These are phyloP conservation scores for Setaria italica DNA, from an alignment of 202 grass and related monocot genomes.

Conservation along the genomic window DNA sequence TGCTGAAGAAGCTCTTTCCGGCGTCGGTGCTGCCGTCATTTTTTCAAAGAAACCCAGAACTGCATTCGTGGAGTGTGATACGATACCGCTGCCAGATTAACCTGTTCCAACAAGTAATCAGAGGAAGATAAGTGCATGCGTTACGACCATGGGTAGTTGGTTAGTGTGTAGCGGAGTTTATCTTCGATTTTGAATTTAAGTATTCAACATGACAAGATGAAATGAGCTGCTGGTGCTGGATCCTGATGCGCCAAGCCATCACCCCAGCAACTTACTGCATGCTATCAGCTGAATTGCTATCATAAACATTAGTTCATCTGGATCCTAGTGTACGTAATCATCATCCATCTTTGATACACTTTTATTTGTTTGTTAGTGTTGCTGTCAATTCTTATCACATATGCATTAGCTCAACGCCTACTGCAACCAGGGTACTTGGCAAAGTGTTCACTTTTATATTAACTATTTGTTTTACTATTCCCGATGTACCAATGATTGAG, in stretches of 20 bases:
- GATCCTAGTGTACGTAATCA: neutral
- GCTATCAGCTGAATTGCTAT: slow-evolving; percentile 1
- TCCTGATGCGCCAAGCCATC: neutral
- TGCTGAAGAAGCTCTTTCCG: neutral
- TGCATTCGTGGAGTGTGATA: slow-evolving; percentile 26
- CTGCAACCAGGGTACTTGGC: neutral
- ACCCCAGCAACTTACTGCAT: neutral
- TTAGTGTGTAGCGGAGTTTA: neutral
- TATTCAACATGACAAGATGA: slow-evolving; percentile 11
- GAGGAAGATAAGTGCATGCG: neutral
- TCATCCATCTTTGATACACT: no score
- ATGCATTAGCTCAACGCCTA: neutral
- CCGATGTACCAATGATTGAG: neutral
- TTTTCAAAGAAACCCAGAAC: slow-evolving; percentile 28
- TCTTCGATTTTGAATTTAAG: neutral
- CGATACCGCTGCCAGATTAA: neutral
- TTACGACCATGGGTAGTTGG: neutral
- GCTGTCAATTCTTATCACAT: neutral
- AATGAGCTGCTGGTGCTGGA: neutral
- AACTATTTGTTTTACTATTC: neutral
- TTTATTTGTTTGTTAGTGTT: no score
- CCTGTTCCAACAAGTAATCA: slow-evolving; percentile 26
- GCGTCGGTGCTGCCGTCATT: neutral
- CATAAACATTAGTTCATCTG: slow-evolving; percentile 7
- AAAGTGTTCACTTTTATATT: neutral